Conservation (phyloP, 2,329 filamentous ascomycete genomes). For the Apiospora phragmitis region DNA sequence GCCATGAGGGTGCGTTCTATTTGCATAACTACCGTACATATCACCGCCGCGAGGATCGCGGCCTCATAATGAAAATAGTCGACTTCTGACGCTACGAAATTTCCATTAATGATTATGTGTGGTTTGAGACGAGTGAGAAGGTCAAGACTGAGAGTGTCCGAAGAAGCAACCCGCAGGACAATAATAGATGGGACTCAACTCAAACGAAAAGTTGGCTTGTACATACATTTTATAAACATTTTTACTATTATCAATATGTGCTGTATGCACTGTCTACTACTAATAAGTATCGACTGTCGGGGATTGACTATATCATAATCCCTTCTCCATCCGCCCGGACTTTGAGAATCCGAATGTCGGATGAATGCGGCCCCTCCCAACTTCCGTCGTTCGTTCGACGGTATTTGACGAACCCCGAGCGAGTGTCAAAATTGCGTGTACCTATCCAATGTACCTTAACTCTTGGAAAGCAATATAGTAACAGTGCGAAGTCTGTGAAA, state of each 20-base stretch:
- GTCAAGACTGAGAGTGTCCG: too few species aligned
- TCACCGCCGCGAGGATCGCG: background rate
- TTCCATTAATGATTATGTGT: background rate
- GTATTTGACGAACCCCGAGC: background rate
- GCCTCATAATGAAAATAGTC: background rate
- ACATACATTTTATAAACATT: background rate
- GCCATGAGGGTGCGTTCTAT: background rate
- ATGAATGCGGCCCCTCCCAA: background rate
- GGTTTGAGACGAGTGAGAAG: too few species aligned
- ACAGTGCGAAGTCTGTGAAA: too few species aligned
- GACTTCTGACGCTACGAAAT: background rate
- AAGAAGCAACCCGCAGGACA: background rate
- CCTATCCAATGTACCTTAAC: background rate
- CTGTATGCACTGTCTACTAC: background rate
- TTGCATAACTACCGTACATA: background rate
- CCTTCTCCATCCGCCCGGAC: background rate
- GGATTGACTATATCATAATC: background rate
- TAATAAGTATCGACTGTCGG: background rate
- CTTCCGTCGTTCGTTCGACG: too few species aligned
- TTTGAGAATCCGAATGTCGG: background rate
- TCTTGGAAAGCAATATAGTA: too few species aligned
- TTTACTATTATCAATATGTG: conserved; percentile 7
- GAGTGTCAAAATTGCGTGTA: background rate
- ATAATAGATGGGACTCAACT: background rate
- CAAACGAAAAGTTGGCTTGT: background rate